Percentiles rank a stretch among this genome's conserved stretches.
phyloP scores from a whole-genome alignment of 257 asterid genomes.

The Rehmannia glutinosa region DNA sequence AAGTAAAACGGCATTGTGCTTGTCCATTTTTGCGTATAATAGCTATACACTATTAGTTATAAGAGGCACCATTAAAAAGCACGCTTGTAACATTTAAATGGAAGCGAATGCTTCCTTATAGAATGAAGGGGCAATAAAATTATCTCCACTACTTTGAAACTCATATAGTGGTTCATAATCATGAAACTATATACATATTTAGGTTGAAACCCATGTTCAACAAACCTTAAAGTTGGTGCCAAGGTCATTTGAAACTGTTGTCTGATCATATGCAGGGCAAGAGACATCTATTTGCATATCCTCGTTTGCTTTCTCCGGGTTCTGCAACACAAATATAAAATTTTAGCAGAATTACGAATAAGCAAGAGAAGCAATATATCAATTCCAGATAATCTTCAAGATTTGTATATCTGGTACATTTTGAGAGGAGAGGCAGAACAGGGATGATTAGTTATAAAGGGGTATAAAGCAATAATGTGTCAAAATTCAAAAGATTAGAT shows the following conservation, averaged over 20 bases:
- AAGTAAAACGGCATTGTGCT: neutral
- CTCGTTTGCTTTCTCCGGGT: slow-evolving; percentile 29
- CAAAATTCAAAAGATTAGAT: no score
- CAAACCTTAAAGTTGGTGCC: slow-evolving; percentile 63
- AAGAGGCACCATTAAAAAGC: no score
- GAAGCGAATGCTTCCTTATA: neutral
- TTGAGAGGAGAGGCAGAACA: no score
- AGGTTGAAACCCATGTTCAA: neutral
- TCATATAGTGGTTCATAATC: slow-evolving; percentile 1
- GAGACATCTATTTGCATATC: slow-evolving; percentile 29
- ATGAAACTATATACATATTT: slow-evolving; percentile 7
- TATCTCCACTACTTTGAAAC: neutral
- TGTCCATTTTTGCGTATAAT: neutral
- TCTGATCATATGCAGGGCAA: slow-evolving; percentile 25
- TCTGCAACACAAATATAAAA: slow-evolving; percentile 37
- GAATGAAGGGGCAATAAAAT: neutral
- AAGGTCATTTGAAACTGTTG: slow-evolving; percentile 26
- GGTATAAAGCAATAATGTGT: no score
- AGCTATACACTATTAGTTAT: neutral
- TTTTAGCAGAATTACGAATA: neutral
- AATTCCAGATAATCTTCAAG: slow-evolving; percentile 5
- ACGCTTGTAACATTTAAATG: neutral
- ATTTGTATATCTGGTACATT: no score
- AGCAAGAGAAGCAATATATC: slow-evolving; percentile 4
- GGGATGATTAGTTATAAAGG: no score